Conservation (phyloP, 2,329 filamentous ascomycete species). For the Chalaropsis ovoidea region DNA sequence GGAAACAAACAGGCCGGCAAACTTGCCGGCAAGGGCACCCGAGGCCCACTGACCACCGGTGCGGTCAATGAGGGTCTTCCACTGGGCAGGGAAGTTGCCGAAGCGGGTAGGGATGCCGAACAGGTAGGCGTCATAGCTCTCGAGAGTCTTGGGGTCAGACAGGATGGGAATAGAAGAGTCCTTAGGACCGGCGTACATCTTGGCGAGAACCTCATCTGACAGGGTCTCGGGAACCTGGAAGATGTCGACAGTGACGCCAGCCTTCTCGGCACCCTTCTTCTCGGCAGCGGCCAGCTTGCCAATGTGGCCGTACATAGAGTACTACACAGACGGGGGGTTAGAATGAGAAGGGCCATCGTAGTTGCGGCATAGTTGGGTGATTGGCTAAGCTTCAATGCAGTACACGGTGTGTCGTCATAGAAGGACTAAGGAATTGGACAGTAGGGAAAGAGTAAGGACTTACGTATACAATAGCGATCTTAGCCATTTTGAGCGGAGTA, state of each 20-base stretch:
- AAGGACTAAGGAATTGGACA: neutral
- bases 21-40: slow-evolving; percentile 76
- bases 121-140: slow-evolving; percentile 76
- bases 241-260: slow-evolving; percentile 70
- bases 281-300: slow-evolving; percentile 75
- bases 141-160: slow-evolving; percentile 48
- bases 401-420: neutral
- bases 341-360: neutral
- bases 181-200: slow-evolving; percentile 87
- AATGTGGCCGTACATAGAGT: slow-evolving; percentile 93
- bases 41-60: slow-evolving; percentile 74
- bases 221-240: slow-evolving; percentile 90
- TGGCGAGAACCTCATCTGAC: slow-evolving; percentile 64
- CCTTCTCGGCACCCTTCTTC: slow-evolving; percentile 78
- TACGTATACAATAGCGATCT: slow-evolving; percentile 84
- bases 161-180: slow-evolving; percentile 54
- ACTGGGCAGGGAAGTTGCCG: slow-evolving; percentile 95
- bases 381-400: neutral
- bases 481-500: slow-evolving; percentile 53
- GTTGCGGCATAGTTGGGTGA: neutral
- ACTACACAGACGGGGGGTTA: slow-evolving; percentile 42
- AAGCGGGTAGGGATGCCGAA: slow-evolving; percentile 92
- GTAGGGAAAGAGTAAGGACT: slow-evolving; percentile 33
- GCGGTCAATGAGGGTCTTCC: slow-evolving; percentile 87
- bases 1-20: slow-evolving; percentile 81